These are phyloP conservation scores for Entrophospora sp. DNA, from an alignment of 192 early-diverging fungal genomes.

Conservation along the genomic window DNA sequence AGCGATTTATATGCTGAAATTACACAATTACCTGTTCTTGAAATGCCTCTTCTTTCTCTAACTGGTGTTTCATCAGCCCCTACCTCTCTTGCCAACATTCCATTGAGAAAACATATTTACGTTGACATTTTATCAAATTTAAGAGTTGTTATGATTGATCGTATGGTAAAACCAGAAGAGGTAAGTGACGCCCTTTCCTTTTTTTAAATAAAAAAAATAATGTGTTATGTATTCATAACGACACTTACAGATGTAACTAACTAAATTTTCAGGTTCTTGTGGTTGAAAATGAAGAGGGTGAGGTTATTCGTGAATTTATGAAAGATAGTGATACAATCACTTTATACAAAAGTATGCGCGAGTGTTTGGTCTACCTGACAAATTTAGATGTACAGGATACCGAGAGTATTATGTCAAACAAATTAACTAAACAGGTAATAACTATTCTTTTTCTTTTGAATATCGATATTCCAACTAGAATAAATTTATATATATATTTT, in stretches of 20 bases:
- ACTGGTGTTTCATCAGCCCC: conserved; percentile 18
- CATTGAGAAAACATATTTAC: conserved; percentile 74
- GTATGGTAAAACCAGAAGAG: conserved; percentile 99
- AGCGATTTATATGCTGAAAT: conserved; percentile 86
- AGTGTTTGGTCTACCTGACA: conserved; percentile 94
- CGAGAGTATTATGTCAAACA: conserved; percentile 92
- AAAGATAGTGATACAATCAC: conserved; percentile 98
- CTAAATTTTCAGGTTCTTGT: conserved; percentile 61
- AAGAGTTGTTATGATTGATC: conserved; percentile 94
- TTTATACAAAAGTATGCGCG: conserved; percentile 96
- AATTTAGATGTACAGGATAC: conserved; percentile 92
- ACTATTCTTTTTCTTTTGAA: conserved; percentile 9
- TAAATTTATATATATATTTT: background rate
- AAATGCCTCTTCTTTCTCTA: conserved; percentile 56
- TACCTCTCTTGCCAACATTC: conserved; percentile 33
- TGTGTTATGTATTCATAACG: background rate
- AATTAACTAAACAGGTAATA: conserved; percentile 76
- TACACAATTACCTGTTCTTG: conserved; percentile 43
- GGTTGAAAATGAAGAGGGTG: conserved; percentile 98
- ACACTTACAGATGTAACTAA: background rate
- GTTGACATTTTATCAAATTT: conserved; percentile 73
- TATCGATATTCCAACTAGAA: background rate
- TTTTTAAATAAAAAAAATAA: too few relatives aligned
- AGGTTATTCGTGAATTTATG: conserved; percentile 94
- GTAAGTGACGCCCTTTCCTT: conserved; percentile 42